Percentiles rank a stretch among this genome's conserved stretches.
These are phyloP conservation scores for Xylaria bambusicola DNA, from an alignment of 495 filamentous ascomycete species.

Conservation along the genomic window DNA sequence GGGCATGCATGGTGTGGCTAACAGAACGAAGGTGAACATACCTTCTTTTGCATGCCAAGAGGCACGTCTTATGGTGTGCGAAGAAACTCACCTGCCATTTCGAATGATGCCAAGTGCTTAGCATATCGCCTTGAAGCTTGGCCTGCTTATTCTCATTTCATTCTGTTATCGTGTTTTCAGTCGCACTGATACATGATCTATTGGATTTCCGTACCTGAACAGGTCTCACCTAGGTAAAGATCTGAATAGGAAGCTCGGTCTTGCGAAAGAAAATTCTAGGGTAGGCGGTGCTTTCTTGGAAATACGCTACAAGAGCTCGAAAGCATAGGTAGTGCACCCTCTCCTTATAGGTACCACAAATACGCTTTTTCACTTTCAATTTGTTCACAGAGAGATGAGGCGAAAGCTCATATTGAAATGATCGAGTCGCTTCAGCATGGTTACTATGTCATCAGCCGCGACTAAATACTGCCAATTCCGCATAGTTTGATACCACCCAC, in stretches of 20 bases:
- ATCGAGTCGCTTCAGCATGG: too few relatives aligned
- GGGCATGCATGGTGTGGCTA: not conserved
- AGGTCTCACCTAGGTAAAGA: not conserved
- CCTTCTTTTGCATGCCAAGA: slow-evolving; percentile 12
- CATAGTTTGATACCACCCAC: too few relatives aligned
- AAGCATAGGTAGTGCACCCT: too few relatives aligned
- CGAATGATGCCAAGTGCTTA: slow-evolving; percentile 10
- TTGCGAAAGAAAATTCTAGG: not conserved
- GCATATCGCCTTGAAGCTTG: slow-evolving; percentile 3
- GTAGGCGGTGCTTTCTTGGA: too few relatives aligned
- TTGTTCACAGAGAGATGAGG: too few relatives aligned
- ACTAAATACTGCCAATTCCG: too few relatives aligned
- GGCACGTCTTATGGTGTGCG: slow-evolving; percentile 8
- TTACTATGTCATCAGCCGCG: too few relatives aligned
- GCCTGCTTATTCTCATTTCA: slow-evolving; percentile 13
- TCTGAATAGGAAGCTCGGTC: not conserved
- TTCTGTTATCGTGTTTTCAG: not conserved
- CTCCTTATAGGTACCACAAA: too few relatives aligned
- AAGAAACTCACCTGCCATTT: slow-evolving; percentile 14
- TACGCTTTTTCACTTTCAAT: too few relatives aligned
- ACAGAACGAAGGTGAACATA: not conserved
- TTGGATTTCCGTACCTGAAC: not conserved
- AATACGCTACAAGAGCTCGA: too few relatives aligned
- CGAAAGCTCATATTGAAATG: too few relatives aligned
- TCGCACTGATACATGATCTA: too few relatives aligned